phyloP scores from a whole-genome alignment of 352 stramenopile species.

The Globisporangium nunn region DNA sequence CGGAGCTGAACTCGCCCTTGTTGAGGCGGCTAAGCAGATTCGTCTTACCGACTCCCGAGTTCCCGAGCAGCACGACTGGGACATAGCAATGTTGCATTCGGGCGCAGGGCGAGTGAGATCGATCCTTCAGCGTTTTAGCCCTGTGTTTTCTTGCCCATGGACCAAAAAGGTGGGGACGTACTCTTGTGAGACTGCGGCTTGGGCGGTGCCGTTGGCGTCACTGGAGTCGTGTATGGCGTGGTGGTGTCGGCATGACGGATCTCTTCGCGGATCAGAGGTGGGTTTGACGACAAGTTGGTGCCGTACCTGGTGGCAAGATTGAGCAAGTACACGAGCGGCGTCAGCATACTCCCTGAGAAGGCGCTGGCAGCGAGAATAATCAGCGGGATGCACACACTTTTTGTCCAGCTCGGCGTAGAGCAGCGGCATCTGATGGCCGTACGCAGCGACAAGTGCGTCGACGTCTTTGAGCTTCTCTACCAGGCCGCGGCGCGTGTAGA shows the following conservation, averaged over 20 bases:
- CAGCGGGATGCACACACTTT: slow-evolving; percentile 26
- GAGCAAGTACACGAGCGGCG: not conserved
- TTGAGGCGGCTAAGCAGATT: slow-evolving; percentile 76
- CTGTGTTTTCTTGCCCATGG: not conserved
- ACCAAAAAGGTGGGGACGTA: slow-evolving; percentile 13
- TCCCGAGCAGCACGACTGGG: slow-evolving; percentile 73
- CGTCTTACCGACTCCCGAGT: slow-evolving; percentile 82
- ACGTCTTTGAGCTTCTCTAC: slow-evolving; percentile 68
- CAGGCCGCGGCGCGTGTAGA: slow-evolving; percentile 58
- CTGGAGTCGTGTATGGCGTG: slow-evolving; percentile 7
- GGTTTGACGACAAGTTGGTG: slow-evolving; percentile 41
- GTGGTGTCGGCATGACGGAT: slow-evolving; percentile 16
- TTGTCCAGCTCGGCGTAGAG: slow-evolving; percentile 67
- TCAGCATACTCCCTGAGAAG: not conserved
- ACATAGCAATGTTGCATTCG: not conserved
- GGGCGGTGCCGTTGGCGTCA: slow-evolving; percentile 22
- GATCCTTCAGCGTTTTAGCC: not conserved
- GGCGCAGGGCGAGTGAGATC: not conserved
- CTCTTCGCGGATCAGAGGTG: slow-evolving; percentile 36
- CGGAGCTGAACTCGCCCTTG: slow-evolving; percentile 78
- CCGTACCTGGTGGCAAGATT: slow-evolving; percentile 41
- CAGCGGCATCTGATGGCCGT: slow-evolving; percentile 41
- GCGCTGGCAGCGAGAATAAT: not conserved
- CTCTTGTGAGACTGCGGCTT: slow-evolving; percentile 63
- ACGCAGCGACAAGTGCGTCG: slow-evolving; percentile 43